A percentile compares a stretch with the other conserved stretches of the same genome.
These are phyloP conservation scores for Leccinum olivaceopallidum DNA, from an alignment of 768 basidiomycete genomes.

Conservation along the genomic window DNA sequence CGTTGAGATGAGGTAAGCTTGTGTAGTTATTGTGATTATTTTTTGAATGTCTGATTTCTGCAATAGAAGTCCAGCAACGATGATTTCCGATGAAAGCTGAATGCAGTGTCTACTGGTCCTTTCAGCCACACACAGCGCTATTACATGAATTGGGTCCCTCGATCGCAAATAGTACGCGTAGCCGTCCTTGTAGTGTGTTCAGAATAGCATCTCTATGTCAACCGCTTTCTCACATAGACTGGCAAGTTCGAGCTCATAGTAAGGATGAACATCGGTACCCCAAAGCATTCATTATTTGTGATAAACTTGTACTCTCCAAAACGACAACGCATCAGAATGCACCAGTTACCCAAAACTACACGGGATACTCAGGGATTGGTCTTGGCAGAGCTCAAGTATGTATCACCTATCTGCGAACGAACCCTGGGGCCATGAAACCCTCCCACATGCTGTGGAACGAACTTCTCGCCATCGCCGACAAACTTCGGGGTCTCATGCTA, in stretches of 20 bases:
- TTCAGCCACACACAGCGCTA: neutral
- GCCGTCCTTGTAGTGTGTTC: no score
- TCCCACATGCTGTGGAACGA: no score
- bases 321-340: no score
- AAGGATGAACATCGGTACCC: neutral
- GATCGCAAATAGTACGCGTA: neutral
- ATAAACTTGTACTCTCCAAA: no score
- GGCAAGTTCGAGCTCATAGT: neutral
- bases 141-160: neutral
- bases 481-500: neutral
- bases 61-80: conserved; percentile 2
- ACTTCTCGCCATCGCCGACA: no score
- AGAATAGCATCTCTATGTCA: neutral
- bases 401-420: no score
- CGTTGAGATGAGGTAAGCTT: conserved; percentile 11
- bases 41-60: neutral
- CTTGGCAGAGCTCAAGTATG: no score
- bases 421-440: no score
- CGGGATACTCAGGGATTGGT: no score
- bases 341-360: neutral
- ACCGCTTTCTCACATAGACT: no score
- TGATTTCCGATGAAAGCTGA: conserved; percentile 12
- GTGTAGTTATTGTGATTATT: no score
- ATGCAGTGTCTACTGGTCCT: neutral
- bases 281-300: no score